These are phyloP conservation scores for Salix purpurea DNA, from an alignment of 345 rosid genomes.

Conservation along the genomic window DNA sequence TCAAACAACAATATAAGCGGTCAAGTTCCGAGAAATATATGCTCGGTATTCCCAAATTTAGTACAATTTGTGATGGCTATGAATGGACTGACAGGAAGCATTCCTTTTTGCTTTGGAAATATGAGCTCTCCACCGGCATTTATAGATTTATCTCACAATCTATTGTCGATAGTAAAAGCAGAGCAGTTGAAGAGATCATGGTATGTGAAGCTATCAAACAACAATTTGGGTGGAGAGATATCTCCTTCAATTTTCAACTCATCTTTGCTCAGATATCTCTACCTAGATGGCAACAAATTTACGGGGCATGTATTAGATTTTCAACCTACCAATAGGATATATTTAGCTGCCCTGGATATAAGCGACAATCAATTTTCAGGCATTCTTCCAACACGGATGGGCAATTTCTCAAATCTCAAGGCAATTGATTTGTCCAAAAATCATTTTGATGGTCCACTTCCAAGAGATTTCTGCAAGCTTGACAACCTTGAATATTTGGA, in stretches of 20 bases:
- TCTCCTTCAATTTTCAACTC: not conserved
- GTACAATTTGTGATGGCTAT: not conserved
- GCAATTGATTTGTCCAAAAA: not conserved
- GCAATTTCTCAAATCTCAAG: not conserved
- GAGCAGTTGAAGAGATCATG: not conserved
- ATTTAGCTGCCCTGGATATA: not conserved
- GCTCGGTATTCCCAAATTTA: constrained; percentile 10
- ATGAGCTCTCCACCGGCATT: rapidly evolving
- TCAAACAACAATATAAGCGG: not conserved
- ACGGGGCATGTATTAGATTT: not conserved
- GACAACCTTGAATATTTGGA: not conserved
- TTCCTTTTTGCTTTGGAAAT: constrained; percentile 20
- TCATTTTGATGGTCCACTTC: not conserved
- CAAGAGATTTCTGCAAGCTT: not conserved
- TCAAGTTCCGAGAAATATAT: constrained; percentile 5
- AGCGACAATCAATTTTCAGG: not conserved
- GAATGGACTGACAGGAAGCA: constrained; percentile 12
- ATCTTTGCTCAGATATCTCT: not conserved
- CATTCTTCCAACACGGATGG: not conserved
- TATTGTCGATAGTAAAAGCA: not conserved
- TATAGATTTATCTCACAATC: constrained; percentile 20
- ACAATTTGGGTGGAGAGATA: not conserved
- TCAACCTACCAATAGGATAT: not conserved
- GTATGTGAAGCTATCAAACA: not conserved
- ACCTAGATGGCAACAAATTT: constrained; percentile 8